Conservation (phyloP, 2,329 filamentous ascomycete genomes). For the Clathrospora elynae region DNA sequence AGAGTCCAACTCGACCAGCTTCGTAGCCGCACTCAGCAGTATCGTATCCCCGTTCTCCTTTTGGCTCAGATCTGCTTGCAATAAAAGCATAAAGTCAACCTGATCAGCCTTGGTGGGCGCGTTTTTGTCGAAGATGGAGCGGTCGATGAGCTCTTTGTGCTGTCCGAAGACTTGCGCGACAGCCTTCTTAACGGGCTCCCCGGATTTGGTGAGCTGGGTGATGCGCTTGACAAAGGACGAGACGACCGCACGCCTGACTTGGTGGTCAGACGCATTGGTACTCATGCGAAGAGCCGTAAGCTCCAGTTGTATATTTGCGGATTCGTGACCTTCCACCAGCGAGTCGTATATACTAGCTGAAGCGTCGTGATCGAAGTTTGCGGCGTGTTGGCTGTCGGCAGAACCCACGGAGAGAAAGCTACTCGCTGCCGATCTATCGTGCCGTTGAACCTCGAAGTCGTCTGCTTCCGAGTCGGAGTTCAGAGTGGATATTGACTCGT, state of each 20-base stretch:
- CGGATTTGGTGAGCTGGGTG: conserved; percentile 67
- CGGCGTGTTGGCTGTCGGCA: conserved; percentile 59
- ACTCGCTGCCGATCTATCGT: conserved; percentile 65
- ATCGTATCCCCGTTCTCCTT: conserved; percentile 68
- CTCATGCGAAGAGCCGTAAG: conserved; percentile 91
- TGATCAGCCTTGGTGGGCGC: conserved; percentile 67
- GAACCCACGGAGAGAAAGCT: conserved; percentile 77
- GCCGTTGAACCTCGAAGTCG: conserved; percentile 51
- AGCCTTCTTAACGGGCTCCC: conserved; percentile 47
- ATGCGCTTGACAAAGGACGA: conserved; percentile 83
- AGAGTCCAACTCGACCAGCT: conserved; percentile 82
- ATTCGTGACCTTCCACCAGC: conserved; percentile 70
- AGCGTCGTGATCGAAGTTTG: conserved; percentile 84
- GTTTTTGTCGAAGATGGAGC: conserved; percentile 63
- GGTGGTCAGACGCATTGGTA: conserved; percentile 85
- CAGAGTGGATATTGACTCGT: conserved; percentile 68
- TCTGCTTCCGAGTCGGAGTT: conserved; percentile 58
- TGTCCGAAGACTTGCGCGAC: conserved; percentile 51
- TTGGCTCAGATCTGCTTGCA: conserved; percentile 79
- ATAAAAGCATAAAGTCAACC: conserved; percentile 78
- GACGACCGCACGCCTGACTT: conserved; percentile 85
- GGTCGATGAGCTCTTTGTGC: conserved; percentile 65
- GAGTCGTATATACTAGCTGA: conserved; percentile 86
- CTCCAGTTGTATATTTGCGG: conserved; percentile 89
- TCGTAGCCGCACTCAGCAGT: conserved; percentile 78